Conservation (phyloP, 1,139 yeast species). For the Zygosaccharomyces sapae region DNA sequence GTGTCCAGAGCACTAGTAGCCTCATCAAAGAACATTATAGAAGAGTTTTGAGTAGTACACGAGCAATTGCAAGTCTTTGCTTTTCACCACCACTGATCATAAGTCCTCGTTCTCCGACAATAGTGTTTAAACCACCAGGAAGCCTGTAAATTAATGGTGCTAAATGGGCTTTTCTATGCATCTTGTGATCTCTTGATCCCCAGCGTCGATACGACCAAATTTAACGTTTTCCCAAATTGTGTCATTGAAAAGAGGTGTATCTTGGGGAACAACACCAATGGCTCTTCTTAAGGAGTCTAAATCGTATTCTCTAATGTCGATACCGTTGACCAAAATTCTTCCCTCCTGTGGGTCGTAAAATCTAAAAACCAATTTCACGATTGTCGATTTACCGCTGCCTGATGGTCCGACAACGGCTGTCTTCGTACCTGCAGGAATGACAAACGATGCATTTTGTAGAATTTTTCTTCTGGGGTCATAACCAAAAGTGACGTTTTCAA, state of each 20-base stretch:
- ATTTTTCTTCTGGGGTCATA: slow-evolving; percentile 88
- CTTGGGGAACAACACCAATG: slow-evolving; percentile 96
- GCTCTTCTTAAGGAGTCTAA: slow-evolving; percentile 67
- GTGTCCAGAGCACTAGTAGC: slow-evolving; percentile 97
- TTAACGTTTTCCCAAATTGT: slow-evolving; percentile 81
- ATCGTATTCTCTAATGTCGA: slow-evolving; percentile 73
- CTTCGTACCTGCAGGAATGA: slow-evolving; percentile 85
- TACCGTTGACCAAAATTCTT: slow-evolving; percentile 79
- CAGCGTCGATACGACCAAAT: slow-evolving; percentile 75
- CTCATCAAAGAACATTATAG: slow-evolving; percentile 92
- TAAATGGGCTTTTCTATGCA: slow-evolving; percentile 69
- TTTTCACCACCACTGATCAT: slow-evolving; percentile 99
- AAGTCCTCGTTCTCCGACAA: slow-evolving; percentile 97
- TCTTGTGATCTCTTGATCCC: slow-evolving; percentile 62
- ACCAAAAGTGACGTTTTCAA: slow-evolving; percentile 91
- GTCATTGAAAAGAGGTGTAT: slow-evolving; percentile 92
- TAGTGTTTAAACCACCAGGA: slow-evolving; percentile 79
- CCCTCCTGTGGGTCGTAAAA: slow-evolving; percentile 84
- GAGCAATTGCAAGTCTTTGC: slow-evolving; percentile 89
- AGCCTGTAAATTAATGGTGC: slow-evolving; percentile 58
- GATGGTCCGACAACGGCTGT: slow-evolving; percentile 95
- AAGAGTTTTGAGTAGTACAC: slow-evolving; percentile 80
- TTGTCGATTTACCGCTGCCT: slow-evolving; percentile 93
- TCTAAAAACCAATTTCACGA: slow-evolving; percentile 76
- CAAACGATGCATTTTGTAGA: slow-evolving; percentile 71